Conservation (phyloP, 2,329 filamentous ascomycete species). For the Xylaria digitata region DNA sequence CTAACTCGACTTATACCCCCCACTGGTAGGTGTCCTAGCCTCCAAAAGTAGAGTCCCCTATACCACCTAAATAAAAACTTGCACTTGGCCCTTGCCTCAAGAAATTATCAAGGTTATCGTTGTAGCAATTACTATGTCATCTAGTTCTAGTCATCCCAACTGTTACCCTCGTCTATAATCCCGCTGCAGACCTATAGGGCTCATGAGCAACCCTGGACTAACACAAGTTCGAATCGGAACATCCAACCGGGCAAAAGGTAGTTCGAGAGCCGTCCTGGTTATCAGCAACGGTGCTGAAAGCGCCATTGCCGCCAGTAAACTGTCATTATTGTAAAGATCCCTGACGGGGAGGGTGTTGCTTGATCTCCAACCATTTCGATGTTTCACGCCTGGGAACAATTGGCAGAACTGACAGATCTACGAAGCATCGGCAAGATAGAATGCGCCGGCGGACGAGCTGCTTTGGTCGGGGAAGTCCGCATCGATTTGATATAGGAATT, state of each 20-base stretch:
- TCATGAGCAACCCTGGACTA: background rate
- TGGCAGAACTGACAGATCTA: slow-evolving; percentile 1
- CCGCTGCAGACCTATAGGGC: background rate
- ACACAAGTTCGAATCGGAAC: background rate
- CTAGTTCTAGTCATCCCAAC: background rate
- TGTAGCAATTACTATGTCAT: too few species aligned
- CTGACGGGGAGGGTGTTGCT: too few species aligned
- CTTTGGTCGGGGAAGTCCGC: slow-evolving; percentile 6
- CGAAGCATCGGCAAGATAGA: slow-evolving; percentile 2
- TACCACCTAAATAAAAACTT: too few species aligned
- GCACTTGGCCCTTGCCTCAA: too few species aligned
- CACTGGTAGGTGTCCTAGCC: too few species aligned
- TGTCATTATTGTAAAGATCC: background rate
- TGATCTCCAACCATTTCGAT: background rate
- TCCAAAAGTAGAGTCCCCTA: too few species aligned
- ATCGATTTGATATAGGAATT: slow-evolving; percentile 3
- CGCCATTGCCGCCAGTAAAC: background rate
- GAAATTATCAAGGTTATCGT: too few species aligned
- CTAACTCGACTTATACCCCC: too few species aligned
- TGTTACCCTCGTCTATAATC: background rate
- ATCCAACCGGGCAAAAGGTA: background rate
- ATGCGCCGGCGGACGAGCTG: slow-evolving; percentile 6
- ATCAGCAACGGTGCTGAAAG: background rate
- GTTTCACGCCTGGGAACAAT: background rate
- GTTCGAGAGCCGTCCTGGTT: background rate